These are phyloP conservation scores for Penicillium sp. DNA, from an alignment of 2,329 filamentous ascomycete species.

Conservation along the genomic window DNA sequence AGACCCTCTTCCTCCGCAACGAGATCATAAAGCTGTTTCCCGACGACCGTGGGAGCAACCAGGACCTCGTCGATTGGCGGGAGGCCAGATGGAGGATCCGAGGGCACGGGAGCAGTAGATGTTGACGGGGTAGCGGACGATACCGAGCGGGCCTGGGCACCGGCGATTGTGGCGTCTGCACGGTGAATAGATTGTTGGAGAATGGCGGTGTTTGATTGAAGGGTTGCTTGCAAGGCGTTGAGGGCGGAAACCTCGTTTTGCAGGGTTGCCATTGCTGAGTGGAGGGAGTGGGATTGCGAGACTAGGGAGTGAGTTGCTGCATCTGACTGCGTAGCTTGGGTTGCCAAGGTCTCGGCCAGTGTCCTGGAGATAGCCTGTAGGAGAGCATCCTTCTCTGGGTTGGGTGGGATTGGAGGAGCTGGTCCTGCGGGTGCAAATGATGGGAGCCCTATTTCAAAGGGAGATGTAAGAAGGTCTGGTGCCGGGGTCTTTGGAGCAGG, in stretches of 20 bases:
- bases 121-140: constrained; percentile 19
- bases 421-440: constrained; percentile 47
- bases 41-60: constrained; percentile 90
- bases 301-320: constrained; percentile 73
- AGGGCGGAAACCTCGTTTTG: constrained; percentile 73
- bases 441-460: constrained; percentile 61
- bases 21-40: constrained; percentile 85
- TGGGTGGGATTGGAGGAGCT: constrained; percentile 86
- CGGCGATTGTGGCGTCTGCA: constrained; percentile 75
- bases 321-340: constrained; percentile 69
- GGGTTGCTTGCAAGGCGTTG: constrained; percentile 66
- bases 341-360: constrained; percentile 68
- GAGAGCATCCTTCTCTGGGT: constrained; percentile 91
- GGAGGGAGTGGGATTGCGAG: constrained; percentile 77
- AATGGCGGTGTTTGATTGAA: constrained; percentile 76
- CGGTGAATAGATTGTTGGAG: constrained; percentile 74
- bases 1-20: constrained; percentile 87
- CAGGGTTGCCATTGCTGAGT: constrained; percentile 66
- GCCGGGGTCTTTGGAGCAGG: constrained; percentile 38
- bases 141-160: constrained; percentile 61
- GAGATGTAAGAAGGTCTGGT: constrained; percentile 63
- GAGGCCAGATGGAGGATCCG: constrained; percentile 41
- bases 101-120: constrained; percentile 33
- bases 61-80: constrained; percentile 87
- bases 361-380: constrained; percentile 72